Base-by-base conservation (phyloP, 2,329 filamentous ascomycete species). In the Hymenoscyphus scutula region DNA sequence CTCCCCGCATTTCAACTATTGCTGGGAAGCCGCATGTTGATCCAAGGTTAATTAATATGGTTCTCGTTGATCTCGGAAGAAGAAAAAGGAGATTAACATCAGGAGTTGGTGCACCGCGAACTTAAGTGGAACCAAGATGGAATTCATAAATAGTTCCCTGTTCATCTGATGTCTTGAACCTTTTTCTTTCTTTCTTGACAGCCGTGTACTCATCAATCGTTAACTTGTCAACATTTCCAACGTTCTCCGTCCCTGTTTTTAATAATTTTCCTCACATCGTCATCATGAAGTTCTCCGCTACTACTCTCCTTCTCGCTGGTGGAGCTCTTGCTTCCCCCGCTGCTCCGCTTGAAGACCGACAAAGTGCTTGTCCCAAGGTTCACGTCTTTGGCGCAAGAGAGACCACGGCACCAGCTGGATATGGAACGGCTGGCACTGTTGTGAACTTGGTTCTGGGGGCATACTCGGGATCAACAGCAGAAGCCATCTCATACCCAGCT, bases 401-500 rank as follows among this genome's bases (percentile, higher is more conserved):
- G 70, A 83, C 81, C 4, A 81, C 79, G 0, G 80, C 69, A 7
- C 62, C 78, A 1, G 66, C 76, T 6, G 84, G 84, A 1, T 85
- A 81, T 65, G 84, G 84, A 8, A 79, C 81, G 0, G 76, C 81
- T 1, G 75, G 76, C 25, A 77, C 77, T 0, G 77, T 86, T 13
- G 80, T 86, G 23, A 78, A 84, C 65, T 73, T 78, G 61, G 77
- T 86, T 48, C 72, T 79, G 2, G 72, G 71, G 34, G 77, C 80
- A 3, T 80, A 83, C 65, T 68, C 81, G 0, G 83, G 82, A 0
- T 74, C 82, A 0, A 84, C 82, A 0, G 75, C 82, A 1, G 83
- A 85, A 65, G 80, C 83, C 19, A 84, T 86, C 65, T 71, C 64
- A 45, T 86, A 86, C 68, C 83, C 88, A 41, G 87, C 87, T 1